Evolutionary conservation across 1,284 basidiomycete species (phyloP).

Genomic region (Mycosarcoma maydis): DNA sequence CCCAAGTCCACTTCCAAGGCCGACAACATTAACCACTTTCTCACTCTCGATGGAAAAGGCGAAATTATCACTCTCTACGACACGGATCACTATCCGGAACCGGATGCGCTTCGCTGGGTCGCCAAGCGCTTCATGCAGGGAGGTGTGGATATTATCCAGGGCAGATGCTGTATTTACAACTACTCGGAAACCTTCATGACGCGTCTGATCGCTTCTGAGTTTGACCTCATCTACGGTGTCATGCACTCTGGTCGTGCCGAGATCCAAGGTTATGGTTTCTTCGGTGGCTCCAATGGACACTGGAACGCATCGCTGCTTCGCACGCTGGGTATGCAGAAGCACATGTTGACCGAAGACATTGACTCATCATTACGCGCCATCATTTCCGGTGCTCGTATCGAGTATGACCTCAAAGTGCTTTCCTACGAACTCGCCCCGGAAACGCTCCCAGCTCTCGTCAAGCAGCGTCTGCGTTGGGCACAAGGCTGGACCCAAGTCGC

Average conservation of each 20-base stretch:
- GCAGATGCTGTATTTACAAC: constrained; percentile 61
- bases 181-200: constrained; percentile 51
- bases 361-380: constrained; percentile 60
- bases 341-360: constrained; percentile 63
- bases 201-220: constrained; percentile 54
- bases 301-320: constrained; percentile 60
- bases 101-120: constrained; percentile 55
- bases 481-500: constrained; percentile 63
- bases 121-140: constrained; percentile 56
- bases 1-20: constrained; percentile 58
- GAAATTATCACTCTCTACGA: constrained; percentile 59
- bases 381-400: constrained; percentile 57
- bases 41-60: constrained; percentile 49
- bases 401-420: constrained; percentile 56
- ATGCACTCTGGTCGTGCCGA: constrained; percentile 59
- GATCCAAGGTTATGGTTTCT: constrained; percentile 55
- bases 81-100: constrained; percentile 58
- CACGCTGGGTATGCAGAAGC: constrained; percentile 53
- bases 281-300: constrained; percentile 61
- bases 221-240: constrained; percentile 59
- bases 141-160: constrained; percentile 61
- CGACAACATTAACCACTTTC: constrained; percentile 60
- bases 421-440: constrained; percentile 59
- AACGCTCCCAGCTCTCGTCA: constrained; percentile 51
- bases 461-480: constrained; percentile 60